Base-by-base conservation (phyloP, 495 filamentous ascomycete genomes). In the Penicillium cosmopolitanum region DNA sequence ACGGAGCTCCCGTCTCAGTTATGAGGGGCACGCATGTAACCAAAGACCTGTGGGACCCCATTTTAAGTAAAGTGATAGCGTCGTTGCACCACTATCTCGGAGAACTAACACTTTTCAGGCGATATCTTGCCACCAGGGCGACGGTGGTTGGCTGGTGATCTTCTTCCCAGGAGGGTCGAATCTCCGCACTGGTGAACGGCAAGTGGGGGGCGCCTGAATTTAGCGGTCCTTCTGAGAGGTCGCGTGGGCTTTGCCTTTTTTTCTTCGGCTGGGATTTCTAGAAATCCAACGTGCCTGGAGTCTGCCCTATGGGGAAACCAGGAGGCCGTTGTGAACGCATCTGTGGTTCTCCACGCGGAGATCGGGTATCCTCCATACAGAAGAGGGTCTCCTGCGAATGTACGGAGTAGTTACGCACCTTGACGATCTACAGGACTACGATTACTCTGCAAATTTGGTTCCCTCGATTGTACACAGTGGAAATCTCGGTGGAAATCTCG, bases 1-100 rank as follows among this genome's bases (percentile, higher is more conserved):
- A 58, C 64, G 64, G 64, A 51, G 59, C 21, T 51, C 50, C 60
- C 56, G 56, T 66, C 56, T 57, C 50, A 60, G 43, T 18, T 28
- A 23, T 31, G 44, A 50, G 55, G 57, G 60, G 47, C 47, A 2
- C 23, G 23, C 38, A 64, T 64, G 64, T 66, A 66, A 66, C 63
- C 60, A 36, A 7, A 50, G 33, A 58, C 46, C 48, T 16, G 12
- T 44, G 16, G 15, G 42, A 12, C 19, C 19, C 46, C 21, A 13
- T 9, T 31, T 28, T 42, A 33, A 51, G 57, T 53, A 55, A 53
- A 50, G 42, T 61, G 56, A 58, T 60, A 57, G 61, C 36, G 53
- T 36, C 8, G 51, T 55, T 36, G 25, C 48, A 52, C 36, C 33
- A 48, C 53, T 54, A 57, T 64, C 50, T 56, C 48, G 50, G 57